phyloP scores from a whole-genome alignment of 2,329 filamentous ascomycete species.

The Trichoderma koningiopsis region DNA sequence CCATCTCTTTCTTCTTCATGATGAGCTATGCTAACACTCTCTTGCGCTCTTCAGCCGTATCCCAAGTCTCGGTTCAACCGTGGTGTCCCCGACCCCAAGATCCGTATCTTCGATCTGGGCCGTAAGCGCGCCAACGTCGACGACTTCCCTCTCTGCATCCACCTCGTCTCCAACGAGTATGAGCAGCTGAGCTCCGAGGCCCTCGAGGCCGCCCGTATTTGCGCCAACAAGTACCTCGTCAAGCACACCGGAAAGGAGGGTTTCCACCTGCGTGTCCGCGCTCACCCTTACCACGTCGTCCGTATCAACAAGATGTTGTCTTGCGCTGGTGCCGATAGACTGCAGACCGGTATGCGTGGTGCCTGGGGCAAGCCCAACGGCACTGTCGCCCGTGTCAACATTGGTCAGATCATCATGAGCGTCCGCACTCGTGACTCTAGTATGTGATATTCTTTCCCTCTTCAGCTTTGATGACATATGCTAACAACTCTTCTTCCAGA shows the following conservation, averaged over 20 bases:
- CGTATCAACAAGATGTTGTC: slow-evolving; percentile 99
- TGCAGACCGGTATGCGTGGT: slow-evolving; percentile 99
- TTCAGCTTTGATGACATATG: background rate
- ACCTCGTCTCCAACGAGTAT: slow-evolving; percentile 99
- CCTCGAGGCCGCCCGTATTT: slow-evolving; percentile 99
- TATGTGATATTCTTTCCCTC: slow-evolving; percentile 49
- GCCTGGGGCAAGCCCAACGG: slow-evolving; percentile 99
- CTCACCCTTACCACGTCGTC: slow-evolving; percentile 99
- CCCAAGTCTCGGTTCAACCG: slow-evolving; percentile 99
- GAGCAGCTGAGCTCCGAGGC: slow-evolving; percentile 99
- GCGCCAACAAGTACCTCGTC: slow-evolving; percentile 97
- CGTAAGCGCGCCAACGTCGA: slow-evolving; percentile 98
- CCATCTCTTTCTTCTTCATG: background rate
- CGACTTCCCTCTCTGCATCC: slow-evolving; percentile 98
- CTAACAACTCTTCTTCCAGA: slow-evolving; percentile 51
- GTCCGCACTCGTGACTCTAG: slow-evolving; percentile 94
- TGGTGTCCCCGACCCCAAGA: slow-evolving; percentile 85
- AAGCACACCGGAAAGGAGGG: slow-evolving; percentile 72
- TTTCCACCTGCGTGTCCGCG: slow-evolving; percentile 77
- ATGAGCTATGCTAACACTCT: slow-evolving; percentile 20
- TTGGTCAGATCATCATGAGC: slow-evolving; percentile 97
- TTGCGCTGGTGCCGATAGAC: slow-evolving; percentile 99
- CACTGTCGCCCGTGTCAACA: slow-evolving; percentile 99
- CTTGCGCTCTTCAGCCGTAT: slow-evolving; percentile 67
- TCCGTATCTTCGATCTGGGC: slow-evolving; percentile 98